Conservation (phyloP, 306 rosid genomes). For the Vigna unguiculata region DNA sequence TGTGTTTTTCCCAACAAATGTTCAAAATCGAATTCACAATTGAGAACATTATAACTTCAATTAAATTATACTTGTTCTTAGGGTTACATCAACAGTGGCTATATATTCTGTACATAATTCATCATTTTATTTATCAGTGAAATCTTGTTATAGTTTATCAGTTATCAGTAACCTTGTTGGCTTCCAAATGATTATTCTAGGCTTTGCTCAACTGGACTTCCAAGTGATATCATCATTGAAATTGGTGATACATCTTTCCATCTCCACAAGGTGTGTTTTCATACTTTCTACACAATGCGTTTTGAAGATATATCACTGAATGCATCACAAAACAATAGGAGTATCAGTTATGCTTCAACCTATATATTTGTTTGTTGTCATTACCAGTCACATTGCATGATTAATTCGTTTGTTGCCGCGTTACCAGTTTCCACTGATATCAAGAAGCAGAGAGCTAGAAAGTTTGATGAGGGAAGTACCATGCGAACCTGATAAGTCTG, state of each 20-base stretch:
- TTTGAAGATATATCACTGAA: not conserved
- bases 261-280: slow-evolving; percentile 82
- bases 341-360: not conserved
- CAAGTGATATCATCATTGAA: slow-evolving; percentile 82
- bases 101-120: not conserved
- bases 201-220: slow-evolving; percentile 87
- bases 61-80: not conserved
- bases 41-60: slow-evolving; percentile 3
- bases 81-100: slow-evolving; percentile 10
- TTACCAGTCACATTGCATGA: slow-evolving; percentile 14
- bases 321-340: not conserved
- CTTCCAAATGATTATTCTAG: slow-evolving; percentile 52
- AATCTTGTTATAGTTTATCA: slow-evolving; percentile 9
- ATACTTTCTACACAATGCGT: not conserved
- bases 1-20: too few relatives aligned
- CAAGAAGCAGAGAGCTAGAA: slow-evolving; percentile 80
- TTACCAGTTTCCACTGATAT: slow-evolving; percentile 85
- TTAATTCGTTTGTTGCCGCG: slow-evolving; percentile 8
- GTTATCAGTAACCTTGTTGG: slow-evolving; percentile 12
- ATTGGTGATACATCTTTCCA: slow-evolving; percentile 76
- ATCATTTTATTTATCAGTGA: not conserved
- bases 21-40: not conserved
- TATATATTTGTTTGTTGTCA: not conserved
- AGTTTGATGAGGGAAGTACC: slow-evolving; percentile 58
- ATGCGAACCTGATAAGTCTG: slow-evolving; percentile 56